These are phyloP conservation scores for Hericium rajendrae DNA, from an alignment of 768 basidiomycete genomes.

Conservation along the genomic window DNA sequence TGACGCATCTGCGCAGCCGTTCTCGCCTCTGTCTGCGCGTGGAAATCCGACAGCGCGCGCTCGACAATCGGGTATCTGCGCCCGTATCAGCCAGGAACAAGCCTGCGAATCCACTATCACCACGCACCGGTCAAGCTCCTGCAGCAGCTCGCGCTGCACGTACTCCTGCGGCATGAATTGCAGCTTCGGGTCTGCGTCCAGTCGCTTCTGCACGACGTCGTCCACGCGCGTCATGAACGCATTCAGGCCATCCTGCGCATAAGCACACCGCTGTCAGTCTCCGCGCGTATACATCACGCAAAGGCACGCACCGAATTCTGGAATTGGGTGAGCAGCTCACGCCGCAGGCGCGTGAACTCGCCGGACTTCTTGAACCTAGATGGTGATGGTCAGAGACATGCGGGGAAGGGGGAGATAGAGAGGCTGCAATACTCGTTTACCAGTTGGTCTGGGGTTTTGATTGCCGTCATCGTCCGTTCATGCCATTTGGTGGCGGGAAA, in stretches of 20 bases:
- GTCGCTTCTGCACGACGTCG: slow-evolving; percentile 43
- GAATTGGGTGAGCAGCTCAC: slow-evolving; percentile 51
- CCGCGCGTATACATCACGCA: not conserved
- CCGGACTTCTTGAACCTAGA: slow-evolving; percentile 66
- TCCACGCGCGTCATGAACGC: slow-evolving; percentile 44
- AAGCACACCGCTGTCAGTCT: not conserved
- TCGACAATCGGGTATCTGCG: slow-evolving; percentile 1
- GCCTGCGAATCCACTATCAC: not conserved
- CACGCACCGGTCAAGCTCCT: slow-evolving; percentile 53
- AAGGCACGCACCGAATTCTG: slow-evolving; percentile 39
- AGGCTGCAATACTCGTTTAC: not conserved
- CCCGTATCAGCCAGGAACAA: not conserved
- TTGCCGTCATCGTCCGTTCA: not conserved
- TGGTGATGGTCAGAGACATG: not conserved
- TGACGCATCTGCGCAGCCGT: not conserved
- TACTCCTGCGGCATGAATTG: slow-evolving; percentile 34
- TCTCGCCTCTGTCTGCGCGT: not conserved
- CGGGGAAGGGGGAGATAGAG: not conserved
- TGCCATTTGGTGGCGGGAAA: not conserved
- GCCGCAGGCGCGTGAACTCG: slow-evolving; percentile 61
- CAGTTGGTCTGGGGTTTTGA: not conserved
- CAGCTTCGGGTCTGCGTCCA: slow-evolving; percentile 38
- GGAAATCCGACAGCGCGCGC: slow-evolving; percentile 2
- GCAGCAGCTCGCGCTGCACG: slow-evolving; percentile 47
- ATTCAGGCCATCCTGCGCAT: slow-evolving; percentile 17